These are phyloP conservation scores for Penicillium paxilli DNA, from an alignment of 495 filamentous ascomycete species.

Conservation along the genomic window DNA sequence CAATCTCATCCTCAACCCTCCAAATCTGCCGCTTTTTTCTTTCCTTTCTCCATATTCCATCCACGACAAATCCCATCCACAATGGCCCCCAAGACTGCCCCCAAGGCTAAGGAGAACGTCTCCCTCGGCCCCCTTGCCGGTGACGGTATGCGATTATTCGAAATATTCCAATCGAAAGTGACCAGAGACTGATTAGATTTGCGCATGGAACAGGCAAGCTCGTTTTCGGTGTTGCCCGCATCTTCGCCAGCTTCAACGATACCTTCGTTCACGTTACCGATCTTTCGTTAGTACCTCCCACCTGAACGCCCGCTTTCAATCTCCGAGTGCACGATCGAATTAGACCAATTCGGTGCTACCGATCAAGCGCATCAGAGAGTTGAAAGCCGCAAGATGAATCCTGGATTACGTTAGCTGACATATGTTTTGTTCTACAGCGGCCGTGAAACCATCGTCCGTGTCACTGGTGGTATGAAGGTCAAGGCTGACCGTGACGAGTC, in stretches of 20 bases:
- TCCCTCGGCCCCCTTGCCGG: constrained; percentile 92
- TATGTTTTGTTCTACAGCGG: constrained; percentile 74
- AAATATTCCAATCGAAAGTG: neutral
- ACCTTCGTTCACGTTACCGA: constrained; percentile 99
- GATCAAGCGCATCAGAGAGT: neutral
- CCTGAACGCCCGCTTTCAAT: neutral
- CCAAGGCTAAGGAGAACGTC: constrained; percentile 91
- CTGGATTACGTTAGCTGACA: constrained; percentile 53
- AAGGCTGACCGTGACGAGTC: constrained; percentile 99
- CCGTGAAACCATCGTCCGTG: constrained; percentile 99
- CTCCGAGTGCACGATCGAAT: neutral
- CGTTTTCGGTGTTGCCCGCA: constrained; percentile 98
- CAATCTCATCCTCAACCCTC: constrained; percentile 10
- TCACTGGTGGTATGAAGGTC: constrained; percentile 99
- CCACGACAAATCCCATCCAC: constrained; percentile 39
- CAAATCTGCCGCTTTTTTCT: constrained; percentile 23
- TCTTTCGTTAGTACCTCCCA: constrained; percentile 72
- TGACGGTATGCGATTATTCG: constrained; percentile 64
- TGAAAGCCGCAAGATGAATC: neutral
- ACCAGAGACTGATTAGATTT: constrained; percentile 14
- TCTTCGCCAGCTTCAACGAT: constrained; percentile 99
- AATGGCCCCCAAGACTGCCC: constrained; percentile 78
- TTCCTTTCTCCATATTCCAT: constrained; percentile 44
- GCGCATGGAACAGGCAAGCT: constrained; percentile 69
- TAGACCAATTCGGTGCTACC: constrained; percentile 3